Base-by-base conservation (phyloP, 163 green algal species). In the Chlamydomonas reinhardtii region DNA sequence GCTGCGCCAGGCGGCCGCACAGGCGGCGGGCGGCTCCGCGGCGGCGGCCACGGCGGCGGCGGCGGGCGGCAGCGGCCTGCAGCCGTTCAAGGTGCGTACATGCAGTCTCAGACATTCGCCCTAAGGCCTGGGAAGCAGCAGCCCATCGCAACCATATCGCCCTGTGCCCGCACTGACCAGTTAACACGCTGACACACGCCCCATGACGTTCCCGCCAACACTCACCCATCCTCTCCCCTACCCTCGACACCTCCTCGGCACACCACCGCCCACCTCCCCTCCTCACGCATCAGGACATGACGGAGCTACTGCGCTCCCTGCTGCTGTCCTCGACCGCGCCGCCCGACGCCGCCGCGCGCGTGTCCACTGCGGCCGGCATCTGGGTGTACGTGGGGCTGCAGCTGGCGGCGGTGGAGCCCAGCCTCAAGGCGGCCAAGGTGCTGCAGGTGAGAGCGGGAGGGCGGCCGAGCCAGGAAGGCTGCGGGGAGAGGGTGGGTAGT, bases 351-450 rank as follows among this genome's bases (percentile, higher is more conserved):
- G 31, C 69, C 2, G 80, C 29, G 1, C 80, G 80, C 5, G 70
- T 86, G 25, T 79, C 80, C 34, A 80, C 54, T 29, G 80, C 80
- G 6, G 62, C 66, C n/a, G 80, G 80, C 25, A 86, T 86, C 56
- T 86, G 80, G 80, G 59, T 79, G 9, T 86, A 74, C 56, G 70
- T 86, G 20, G 37, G 70, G 29, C 70, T 86, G 31, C 80, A 86
- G 56, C 80, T 86, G 54, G 80, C 80, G n/a, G 75, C 66, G 25
- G 70, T 35, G 8, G 56, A 86, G n/a, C 80, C 80, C 2, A 56
- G 54, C 4, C 69, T 86, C 16, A 86, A 86, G 54, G 80, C 69
- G 4, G 80, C 80, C 27, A 73, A 65, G 70, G 80, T 86, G 31
- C 70, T 86, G 48, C 48, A 56, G 48, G 48, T 56, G 48, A 56